phyloP scores from a whole-genome alignment of 1,284 basidiomycete species.

The Cystobasidium slooffiae region DNA sequence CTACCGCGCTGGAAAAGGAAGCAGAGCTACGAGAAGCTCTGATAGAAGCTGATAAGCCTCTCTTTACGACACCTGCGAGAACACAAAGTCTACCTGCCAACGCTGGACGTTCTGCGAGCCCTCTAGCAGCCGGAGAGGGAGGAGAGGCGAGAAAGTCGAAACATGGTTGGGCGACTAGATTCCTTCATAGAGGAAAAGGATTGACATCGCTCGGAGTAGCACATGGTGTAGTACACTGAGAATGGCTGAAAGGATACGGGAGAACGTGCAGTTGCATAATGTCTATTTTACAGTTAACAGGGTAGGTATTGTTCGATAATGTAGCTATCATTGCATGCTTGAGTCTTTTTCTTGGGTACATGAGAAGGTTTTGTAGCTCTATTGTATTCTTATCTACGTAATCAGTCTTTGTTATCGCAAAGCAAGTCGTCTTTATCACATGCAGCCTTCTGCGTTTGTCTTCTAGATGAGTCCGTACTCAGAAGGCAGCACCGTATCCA shows the following conservation, averaged over 20 bases:
- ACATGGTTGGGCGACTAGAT: slow-evolving; percentile 5
- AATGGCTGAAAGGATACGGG: not conserved
- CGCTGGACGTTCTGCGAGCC: not conserved
- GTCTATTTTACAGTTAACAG: too few relatives aligned
- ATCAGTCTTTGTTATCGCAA: too few relatives aligned
- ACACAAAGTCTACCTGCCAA: slow-evolving; percentile 1
- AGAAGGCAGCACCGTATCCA: slow-evolving; percentile 27
- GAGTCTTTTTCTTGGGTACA: too few relatives aligned
- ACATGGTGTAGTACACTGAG: slow-evolving; percentile 28
- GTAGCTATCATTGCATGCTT: too few relatives aligned
- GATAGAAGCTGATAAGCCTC: slow-evolving; percentile 9
- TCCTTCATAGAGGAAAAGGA: slow-evolving; percentile 9
- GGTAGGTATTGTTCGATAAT: too few relatives aligned
- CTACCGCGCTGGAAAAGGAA: not conserved
- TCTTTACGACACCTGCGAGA: not conserved
- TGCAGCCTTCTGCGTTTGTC: too few relatives aligned
- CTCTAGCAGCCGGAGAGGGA: not conserved
- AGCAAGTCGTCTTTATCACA: too few relatives aligned
- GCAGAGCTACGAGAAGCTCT: slow-evolving; percentile 8
- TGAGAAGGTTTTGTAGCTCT: too few relatives aligned
- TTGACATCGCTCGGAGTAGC: slow-evolving; percentile 10
- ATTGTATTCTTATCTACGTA: too few relatives aligned
- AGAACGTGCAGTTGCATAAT: not conserved
- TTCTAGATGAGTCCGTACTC: not conserved
- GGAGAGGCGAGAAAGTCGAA: not conserved